A percentile compares a stretch with the other conserved stretches of the same genome.
phyloP scores from a whole-genome alignment of 1,139 yeast genomes.

The Pichia inconspicua region DNA sequence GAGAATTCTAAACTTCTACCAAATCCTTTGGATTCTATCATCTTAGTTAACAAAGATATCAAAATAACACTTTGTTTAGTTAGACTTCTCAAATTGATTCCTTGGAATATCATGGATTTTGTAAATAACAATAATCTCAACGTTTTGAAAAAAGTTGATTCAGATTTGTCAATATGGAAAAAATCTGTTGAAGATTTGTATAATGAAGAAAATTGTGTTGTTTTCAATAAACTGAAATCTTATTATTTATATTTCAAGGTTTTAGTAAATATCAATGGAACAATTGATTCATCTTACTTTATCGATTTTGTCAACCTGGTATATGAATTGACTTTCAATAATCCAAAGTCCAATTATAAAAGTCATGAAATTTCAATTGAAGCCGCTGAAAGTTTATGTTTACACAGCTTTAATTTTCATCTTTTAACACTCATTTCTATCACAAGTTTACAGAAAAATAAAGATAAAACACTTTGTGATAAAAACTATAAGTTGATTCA shows the following conservation, averaged over 20 bases:
- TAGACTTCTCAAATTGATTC: slow-evolving; percentile 24
- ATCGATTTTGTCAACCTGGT: slow-evolving; percentile 18
- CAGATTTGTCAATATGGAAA: slow-evolving; percentile 21
- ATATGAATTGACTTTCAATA: slow-evolving; percentile 18
- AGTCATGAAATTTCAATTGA: slow-evolving; percentile 17
- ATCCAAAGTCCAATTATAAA: slow-evolving; percentile 10
- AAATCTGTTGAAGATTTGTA: slow-evolving; percentile 13
- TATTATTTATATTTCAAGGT: slow-evolving; percentile 25
- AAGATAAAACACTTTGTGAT: slow-evolving; percentile 11
- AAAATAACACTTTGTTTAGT: slow-evolving; percentile 23
- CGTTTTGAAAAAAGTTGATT: slow-evolving; percentile 17
- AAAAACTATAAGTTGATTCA: slow-evolving; percentile 17
- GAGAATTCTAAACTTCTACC: slow-evolving; percentile 11
- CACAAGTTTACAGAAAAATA: slow-evolving; percentile 14
- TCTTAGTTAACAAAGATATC: slow-evolving; percentile 25
- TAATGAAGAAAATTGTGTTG: slow-evolving; percentile 19
- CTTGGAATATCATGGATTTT: slow-evolving; percentile 22
- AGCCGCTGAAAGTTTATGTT: slow-evolving; percentile 21
- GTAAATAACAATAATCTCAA: slow-evolving; percentile 12
- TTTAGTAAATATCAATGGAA: slow-evolving; percentile 17
- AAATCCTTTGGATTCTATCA: slow-evolving; percentile 23
- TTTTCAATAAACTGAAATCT: slow-evolving; percentile 23
- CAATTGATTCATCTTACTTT: slow-evolving; percentile 13
- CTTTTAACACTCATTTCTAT: slow-evolving; percentile 22
- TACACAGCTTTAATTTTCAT: slow-evolving; percentile 27